Base-by-base conservation (phyloP, 129 eudicot genomes). In the Tagetes patula region DNA sequence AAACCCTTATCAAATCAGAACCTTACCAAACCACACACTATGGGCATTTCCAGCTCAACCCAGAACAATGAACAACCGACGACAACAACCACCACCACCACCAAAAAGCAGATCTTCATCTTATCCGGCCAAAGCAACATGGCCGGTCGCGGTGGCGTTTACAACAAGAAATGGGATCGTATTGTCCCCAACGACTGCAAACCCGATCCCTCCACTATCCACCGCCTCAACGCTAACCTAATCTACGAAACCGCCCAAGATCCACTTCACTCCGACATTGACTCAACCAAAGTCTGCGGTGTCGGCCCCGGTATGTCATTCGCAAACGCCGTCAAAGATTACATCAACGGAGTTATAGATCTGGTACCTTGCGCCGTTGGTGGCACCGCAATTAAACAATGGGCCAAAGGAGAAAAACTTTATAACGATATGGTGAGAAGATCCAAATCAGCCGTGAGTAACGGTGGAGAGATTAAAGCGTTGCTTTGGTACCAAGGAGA, bases 71-170 rank as follows among this genome's bases (percentile, higher is more conserved):
- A 70, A 73, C 82, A 69, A 11, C 72, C 85, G 33, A 42, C 47
- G 8, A 42, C 47, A 1, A 42, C 47, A 1, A 42, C 77, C 33
- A 47, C 72, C 63, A 71, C 70, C 33, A 42, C 72, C 45, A 70
- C 72, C 82, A 79, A 65, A 65, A 85, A 92, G 34, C 97, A 91
- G 45, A 91, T 70, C 65, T 70, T 70, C 50, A 70, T 70, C 27
- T 72, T 91, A 6, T 88, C 97, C 68, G 97, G 99, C 41, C 99
- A 95, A 63, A 95, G 99, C 87, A 95, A 95, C 99, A 95, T 95
- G 99, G 80, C 96, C 59, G 98, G 98, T 62, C 92, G 98, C 5
- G 98, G 96, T 78, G 98, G 97, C 46, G 90, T 89, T 0, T 81
- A 61, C 11, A 67, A 89, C 87, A 65, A 83, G 55, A 83, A 71